Evolutionary conservation across 1,284 basidiomycete species (phyloP).

Genomic region (Malassezia japonica): DNA sequence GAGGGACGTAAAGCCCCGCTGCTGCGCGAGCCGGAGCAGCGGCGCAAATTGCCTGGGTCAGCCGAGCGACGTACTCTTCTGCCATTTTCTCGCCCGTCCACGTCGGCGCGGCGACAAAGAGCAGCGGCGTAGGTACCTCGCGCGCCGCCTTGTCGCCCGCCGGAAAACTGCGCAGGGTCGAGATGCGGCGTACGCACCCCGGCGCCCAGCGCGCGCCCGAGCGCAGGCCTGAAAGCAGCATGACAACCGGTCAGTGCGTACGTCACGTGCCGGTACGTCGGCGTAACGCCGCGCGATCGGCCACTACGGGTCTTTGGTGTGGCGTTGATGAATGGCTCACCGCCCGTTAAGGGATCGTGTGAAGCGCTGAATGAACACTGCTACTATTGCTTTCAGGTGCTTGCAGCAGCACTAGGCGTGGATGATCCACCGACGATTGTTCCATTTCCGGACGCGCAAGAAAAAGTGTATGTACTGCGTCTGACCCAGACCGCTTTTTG

Average conservation of each 20-base stretch:
- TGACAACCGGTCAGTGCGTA: not conserved
- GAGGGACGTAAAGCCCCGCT: constrained; percentile 24
- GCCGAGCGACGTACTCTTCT: constrained; percentile 14
- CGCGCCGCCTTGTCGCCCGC: constrained; percentile 10
- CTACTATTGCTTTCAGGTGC: constrained; percentile 53
- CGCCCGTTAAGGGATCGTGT: not conserved
- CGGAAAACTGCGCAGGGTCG: constrained; percentile 11
- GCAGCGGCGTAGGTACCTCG: constrained; percentile 39
- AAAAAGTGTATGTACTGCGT: constrained; percentile 8
- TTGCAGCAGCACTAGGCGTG: constrained; percentile 48
- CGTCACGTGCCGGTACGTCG: not conserved
- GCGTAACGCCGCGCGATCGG: not conserved
- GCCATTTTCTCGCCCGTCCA: constrained; percentile 24
- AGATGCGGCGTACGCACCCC: constrained; percentile 2
- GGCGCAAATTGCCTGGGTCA: constrained; percentile 9
- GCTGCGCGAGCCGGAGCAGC: constrained; percentile 19
- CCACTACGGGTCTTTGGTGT: not conserved
- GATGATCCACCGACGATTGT: constrained; percentile 7
- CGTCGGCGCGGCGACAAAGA: constrained; percentile 32
- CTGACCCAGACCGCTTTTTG: constrained; percentile 64
- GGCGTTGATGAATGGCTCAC: not conserved
- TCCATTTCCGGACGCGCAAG: constrained; percentile 11
- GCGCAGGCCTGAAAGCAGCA: not conserved
- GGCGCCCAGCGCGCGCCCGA: not conserved
- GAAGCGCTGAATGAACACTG: constrained; percentile 48